Base-by-base conservation (phyloP, 768 basidiomycete genomes). In the Mycena metata region DNA sequence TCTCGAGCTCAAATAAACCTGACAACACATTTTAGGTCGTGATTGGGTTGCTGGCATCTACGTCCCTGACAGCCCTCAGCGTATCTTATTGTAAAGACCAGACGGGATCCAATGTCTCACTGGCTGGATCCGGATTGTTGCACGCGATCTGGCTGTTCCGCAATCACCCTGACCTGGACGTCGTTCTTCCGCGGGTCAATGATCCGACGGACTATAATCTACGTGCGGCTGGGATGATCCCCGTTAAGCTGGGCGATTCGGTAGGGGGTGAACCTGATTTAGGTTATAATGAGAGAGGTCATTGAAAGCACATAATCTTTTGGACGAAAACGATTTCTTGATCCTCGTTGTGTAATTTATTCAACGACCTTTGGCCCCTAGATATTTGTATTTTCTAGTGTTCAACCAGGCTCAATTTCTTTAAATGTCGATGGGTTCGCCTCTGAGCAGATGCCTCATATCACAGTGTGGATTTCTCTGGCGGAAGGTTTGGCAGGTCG, bases 71-170 rank as follows among this genome's bases (percentile, higher is more conserved):
- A 9, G 17, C 46, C 33, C 55, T 57, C 55, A 57, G 39, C 23
- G 39, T 41, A 41, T 36, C 33, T 33, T 43, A 42, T 42, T 41
- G 55, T 23, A 41, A 42, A 41, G 39, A 57, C 55, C 39, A 57
- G 39, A 57, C 17, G 17, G 55, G 51, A 35, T 35, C 30, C 51
- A 54, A 59, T 33, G 17, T n/a, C 30, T 30, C 58, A 12, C 16
- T 59, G 16, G 26, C 4, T n/a, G 58, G 58, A 35, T 33, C 46
- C 26, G 58, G 58, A 46, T 17, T 47, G 8, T 43, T 59, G 19
- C 58, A 59, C n/a, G 15, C 58, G 24, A 59, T 59, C 24, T 59
- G 58, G 58, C 45, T 59, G 58, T 59, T 33, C n/a, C 58, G 58
- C 43, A 59, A 47, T 23, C 58, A 59, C 47, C 58, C 58, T 17